A percentile compares a stretch with the other conserved stretches of the same genome.
Evolutionary conservation across 2,329 filamentous ascomycete species (phyloP).

Genomic region (Escovopsis sp.): DNA sequence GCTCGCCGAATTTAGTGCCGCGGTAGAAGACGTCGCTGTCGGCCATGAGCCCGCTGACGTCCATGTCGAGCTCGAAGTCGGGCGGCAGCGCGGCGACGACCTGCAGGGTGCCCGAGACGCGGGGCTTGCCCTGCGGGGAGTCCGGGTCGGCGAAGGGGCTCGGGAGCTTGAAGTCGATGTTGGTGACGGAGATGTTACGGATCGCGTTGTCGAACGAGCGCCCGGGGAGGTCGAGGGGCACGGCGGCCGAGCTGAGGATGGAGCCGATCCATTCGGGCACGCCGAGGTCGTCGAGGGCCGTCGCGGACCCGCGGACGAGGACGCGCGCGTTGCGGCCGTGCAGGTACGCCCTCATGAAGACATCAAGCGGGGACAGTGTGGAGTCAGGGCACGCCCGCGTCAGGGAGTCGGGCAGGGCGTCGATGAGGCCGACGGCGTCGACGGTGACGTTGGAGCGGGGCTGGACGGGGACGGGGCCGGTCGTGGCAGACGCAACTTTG

Average conservation of each 20-base stretch:
- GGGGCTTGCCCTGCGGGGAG: constrained; percentile 57
- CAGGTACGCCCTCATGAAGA: constrained; percentile 66
- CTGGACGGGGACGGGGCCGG: constrained; percentile 48
- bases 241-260: constrained; percentile 63
- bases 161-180: constrained; percentile 77
- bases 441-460: constrained; percentile 53
- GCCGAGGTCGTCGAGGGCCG: constrained; percentile 35
- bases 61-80: constrained; percentile 74
- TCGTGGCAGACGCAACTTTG: constrained; percentile 60
- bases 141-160: constrained; percentile 63
- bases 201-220: constrained; percentile 69
- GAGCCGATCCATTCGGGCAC: constrained; percentile 74
- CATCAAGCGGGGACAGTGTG: constrained; percentile 68
- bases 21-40: constrained; percentile 70
- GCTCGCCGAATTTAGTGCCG: constrained; percentile 59
- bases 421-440: constrained; percentile 56
- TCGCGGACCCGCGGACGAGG: constrained; percentile 65
- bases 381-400: constrained; percentile 61
- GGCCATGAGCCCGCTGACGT: constrained; percentile 62
- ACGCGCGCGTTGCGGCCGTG: constrained; percentile 64
- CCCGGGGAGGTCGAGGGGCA: constrained; percentile 74
- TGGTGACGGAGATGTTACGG: constrained; percentile 69
- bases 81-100: constrained; percentile 66
- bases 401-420: constrained; percentile 57
- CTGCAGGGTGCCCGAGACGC: constrained; percentile 68